Percentiles rank a stretch among this genome's conserved stretches.
These are phyloP conservation scores for Meira nashicola DNA, from an alignment of 1,284 basidiomycete species.

Conservation along the genomic window DNA sequence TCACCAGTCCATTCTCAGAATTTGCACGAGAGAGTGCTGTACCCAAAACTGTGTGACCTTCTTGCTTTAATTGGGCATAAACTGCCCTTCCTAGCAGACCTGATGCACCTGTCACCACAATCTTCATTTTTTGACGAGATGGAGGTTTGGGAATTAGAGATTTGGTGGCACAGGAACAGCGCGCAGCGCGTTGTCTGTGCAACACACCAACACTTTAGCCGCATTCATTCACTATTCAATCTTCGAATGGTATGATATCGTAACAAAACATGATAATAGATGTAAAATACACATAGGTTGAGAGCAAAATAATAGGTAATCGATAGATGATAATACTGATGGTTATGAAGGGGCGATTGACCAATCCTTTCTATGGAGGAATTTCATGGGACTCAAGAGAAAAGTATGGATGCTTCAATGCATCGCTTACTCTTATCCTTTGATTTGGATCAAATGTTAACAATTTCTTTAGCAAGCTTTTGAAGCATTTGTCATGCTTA, in stretches of 20 bases:
- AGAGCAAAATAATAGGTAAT: no score
- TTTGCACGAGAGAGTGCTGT: conserved; percentile 54
- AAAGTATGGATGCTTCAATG: conserved; percentile 50
- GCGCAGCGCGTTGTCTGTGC: no score
- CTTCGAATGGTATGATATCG: no score
- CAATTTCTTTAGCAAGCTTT: conserved; percentile 78
- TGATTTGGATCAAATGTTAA: conserved; percentile 85
- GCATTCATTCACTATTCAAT: no score
- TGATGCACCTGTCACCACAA: conserved; percentile 57
- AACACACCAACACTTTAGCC: no score
- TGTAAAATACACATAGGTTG: no score
- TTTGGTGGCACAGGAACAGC: no score
- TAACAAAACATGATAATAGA: no score
- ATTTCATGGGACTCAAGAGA: conserved; percentile 39
- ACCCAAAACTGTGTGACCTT: conserved; percentile 48
- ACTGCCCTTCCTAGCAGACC: conserved; percentile 58
- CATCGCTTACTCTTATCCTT: conserved; percentile 44
- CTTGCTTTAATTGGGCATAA: conserved; percentile 23
- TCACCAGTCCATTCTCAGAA: conserved; percentile 38
- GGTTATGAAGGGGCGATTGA: no score
- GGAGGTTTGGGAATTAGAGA: no score
- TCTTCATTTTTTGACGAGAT: conserved; percentile 18
- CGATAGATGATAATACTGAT: no score
- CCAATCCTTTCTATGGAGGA: conserved; percentile 27
- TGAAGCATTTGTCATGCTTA: conserved; percentile 67